Evolutionary conservation across 495 filamentous ascomycete species (phyloP).

Genomic region (Cladorrhinum samala): DNA sequence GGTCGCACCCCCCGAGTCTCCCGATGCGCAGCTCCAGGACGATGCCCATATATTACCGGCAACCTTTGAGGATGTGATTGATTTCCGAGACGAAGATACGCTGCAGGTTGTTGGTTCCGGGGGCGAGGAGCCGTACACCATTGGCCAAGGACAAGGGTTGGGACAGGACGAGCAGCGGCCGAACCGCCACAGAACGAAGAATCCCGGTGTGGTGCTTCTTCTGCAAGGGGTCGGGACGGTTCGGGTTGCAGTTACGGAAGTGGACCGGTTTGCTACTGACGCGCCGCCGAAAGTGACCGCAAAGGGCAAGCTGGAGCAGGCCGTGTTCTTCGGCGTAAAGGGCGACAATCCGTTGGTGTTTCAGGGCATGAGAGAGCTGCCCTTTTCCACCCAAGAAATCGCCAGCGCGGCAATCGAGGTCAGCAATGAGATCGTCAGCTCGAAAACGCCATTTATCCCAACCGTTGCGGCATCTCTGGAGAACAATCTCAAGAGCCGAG

Average conservation of each 20-base stretch:
- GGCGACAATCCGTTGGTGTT: constrained; percentile 77
- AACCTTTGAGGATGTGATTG: constrained; percentile 76
- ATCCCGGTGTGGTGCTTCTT: constrained; percentile 64
- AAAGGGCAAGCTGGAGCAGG: constrained; percentile 86
- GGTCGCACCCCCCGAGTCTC: constrained; percentile 50
- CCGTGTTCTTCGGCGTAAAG: constrained; percentile 82
- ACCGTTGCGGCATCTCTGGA: constrained; percentile 67
- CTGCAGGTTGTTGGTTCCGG: constrained; percentile 58
- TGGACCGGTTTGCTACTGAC: constrained; percentile 44
- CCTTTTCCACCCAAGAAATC: constrained; percentile 62
- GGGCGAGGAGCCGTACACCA: constrained; percentile 45
- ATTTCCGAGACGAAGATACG: constrained; percentile 62
- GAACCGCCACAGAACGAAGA: constrained; percentile 48
- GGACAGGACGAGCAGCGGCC: constrained; percentile 35
- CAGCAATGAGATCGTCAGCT: constrained; percentile 75
- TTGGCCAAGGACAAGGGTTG: constrained; percentile 23
- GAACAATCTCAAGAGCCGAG: constrained; percentile 65
- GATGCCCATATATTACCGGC: constrained; percentile 53
- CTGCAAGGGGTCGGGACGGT: constrained; percentile 76
- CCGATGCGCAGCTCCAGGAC: constrained; percentile 62
- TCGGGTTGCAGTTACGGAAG: constrained; percentile 56
- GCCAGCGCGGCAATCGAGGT: constrained; percentile 71
- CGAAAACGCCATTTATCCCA: constrained; percentile 64
- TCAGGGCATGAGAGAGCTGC: constrained; percentile 51
- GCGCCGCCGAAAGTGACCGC: constrained; percentile 57